phyloP scores from a whole-genome alignment of 1,139 yeast genomes.

The Spencermartinsiella ligniputridi region DNA sequence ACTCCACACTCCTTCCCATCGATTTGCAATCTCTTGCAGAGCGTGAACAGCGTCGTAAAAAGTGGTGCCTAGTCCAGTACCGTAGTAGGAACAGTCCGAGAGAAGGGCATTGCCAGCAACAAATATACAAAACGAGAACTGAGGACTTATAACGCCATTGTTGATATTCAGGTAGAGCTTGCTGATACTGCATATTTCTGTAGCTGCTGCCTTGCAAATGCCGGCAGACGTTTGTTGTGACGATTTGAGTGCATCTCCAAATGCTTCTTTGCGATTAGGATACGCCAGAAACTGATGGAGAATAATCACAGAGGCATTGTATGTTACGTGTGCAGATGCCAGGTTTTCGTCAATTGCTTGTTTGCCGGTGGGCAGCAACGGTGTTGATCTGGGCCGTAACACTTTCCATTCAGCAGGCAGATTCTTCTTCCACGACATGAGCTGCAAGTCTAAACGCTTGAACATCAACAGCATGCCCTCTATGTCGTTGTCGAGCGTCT shows the following conservation, averaged over 20 bases:
- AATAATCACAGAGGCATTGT: conserved; percentile 22
- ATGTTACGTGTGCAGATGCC: conserved; percentile 25
- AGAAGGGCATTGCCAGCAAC: conserved; percentile 21
- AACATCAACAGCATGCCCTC: conserved; percentile 14
- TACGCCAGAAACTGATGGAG: conserved; percentile 24
- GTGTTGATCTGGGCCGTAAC: conserved; percentile 4
- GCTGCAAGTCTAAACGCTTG: conserved; percentile 15
- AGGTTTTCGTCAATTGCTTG: conserved; percentile 20
- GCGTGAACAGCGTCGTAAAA: conserved; percentile 15
- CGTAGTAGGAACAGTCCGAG: conserved; percentile 17
- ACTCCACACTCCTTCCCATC: conserved; percentile 17
- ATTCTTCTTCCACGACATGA: conserved; percentile 21
- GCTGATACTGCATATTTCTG: conserved; percentile 21
- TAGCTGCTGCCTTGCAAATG: conserved; percentile 16
- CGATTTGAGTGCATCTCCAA: conserved; percentile 8
- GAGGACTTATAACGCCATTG: conserved; percentile 18
- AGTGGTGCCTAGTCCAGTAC: conserved; percentile 13
- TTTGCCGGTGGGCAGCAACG: conserved; percentile 11
- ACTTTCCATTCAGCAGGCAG: conserved; percentile 20
- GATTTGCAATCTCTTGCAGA: conserved; percentile 16
- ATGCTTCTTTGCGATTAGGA: conserved; percentile 12
- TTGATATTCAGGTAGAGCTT: conserved; percentile 13
- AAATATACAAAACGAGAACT: conserved; percentile 22
- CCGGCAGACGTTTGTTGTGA: neutral
- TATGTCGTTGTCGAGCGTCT: conserved; percentile 9